phyloP scores from a whole-genome alignment of 1,284 basidiomycete species.

The Hymenochaete sp. region DNA sequence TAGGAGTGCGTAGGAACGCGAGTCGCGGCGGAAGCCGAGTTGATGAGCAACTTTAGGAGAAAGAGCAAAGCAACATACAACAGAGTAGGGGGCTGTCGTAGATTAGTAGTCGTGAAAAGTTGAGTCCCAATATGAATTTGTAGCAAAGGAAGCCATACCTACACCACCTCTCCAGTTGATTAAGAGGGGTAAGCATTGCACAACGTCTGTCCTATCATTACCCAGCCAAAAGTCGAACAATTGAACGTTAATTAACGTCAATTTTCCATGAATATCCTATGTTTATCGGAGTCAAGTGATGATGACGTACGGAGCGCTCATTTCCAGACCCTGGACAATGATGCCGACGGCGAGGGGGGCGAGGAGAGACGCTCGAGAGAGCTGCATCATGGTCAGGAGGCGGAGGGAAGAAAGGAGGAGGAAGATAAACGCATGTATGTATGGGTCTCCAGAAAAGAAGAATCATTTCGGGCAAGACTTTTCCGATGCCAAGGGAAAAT shows the following conservation, averaged over 20 bases:
- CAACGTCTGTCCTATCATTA: conserved; percentile 30
- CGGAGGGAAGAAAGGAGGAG: conserved; percentile 25
- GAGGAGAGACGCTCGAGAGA: conserved; percentile 30
- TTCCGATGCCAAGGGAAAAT: too few species aligned
- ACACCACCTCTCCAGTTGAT: conserved; percentile 43
- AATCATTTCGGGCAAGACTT: too few species aligned
- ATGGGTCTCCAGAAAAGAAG: too few species aligned
- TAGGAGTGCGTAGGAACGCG: conserved; percentile 8
- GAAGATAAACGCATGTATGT: too few species aligned
- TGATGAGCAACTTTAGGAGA: conserved; percentile 3
- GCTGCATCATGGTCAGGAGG: conserved; percentile 41
- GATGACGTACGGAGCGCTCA: conserved; percentile 58
- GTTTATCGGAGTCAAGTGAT: conserved; percentile 2
- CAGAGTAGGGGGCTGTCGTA: conserved; percentile 19
- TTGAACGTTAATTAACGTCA: not conserved
- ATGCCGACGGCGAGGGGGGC: conserved; percentile 31
- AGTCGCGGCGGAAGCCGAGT: not conserved
- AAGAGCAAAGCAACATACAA: conserved; percentile 10
- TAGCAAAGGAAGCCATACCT: conserved; percentile 31
- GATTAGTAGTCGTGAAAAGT: not conserved
- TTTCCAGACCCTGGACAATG: conserved; percentile 35
- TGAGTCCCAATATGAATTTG: not conserved
- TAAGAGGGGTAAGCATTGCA: conserved; percentile 43
- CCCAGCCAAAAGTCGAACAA: not conserved
- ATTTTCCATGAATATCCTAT: not conserved